Evolutionary conservation across 495 filamentous ascomycete genomes (phyloP).

Genomic region (Neurospora sublineolata): DNA sequence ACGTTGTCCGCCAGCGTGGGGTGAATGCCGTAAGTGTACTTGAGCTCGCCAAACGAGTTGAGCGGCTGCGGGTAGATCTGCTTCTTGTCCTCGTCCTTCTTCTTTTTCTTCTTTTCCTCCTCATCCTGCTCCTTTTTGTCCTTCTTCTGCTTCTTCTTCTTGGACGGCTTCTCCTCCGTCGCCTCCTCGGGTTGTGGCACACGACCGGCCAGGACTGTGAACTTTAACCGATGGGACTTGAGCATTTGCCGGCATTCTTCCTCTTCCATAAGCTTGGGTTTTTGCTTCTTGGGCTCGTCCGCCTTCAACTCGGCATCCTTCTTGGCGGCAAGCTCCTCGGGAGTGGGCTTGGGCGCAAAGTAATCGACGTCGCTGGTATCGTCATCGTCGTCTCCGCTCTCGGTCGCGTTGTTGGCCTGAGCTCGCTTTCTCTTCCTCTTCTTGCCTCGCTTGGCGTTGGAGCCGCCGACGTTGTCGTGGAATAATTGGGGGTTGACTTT

Average conservation of each 20-base stretch:
- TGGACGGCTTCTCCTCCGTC: conserved; percentile 24
- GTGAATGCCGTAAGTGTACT: conserved; percentile 56
- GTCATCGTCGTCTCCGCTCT: conserved; percentile 19
- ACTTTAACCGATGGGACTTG: conserved; percentile 75
- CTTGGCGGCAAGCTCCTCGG: conserved; percentile 6
- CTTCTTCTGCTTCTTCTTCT: conserved; percentile 37
- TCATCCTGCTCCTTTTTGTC: conserved; percentile 42
- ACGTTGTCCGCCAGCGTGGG: conserved; percentile 65
- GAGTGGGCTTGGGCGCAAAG: conserved; percentile 30
- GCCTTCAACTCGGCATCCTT: conserved; percentile 3
- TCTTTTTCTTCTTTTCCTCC: conserved; percentile 37
- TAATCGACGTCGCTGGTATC: conserved; percentile 34
- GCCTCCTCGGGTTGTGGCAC: conserved; percentile 10
- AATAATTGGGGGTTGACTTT: conserved; percentile 38
- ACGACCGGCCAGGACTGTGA: conserved; percentile 50
- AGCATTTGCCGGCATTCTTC: conserved; percentile 65
- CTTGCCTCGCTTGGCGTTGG: conserved; percentile 20
- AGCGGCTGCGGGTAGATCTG: conserved; percentile 66
- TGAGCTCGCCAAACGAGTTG: conserved; percentile 62
- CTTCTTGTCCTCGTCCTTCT: conserved; percentile 39
- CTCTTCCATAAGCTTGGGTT: conserved; percentile 34
- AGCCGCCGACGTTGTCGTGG: conserved; percentile 28
- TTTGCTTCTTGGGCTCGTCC: conserved; percentile 16
- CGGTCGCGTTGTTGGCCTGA: conserved; percentile 12
- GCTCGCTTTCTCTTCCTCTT: conserved; percentile 38